Base-by-base conservation (phyloP, 2,329 filamentous ascomycete genomes). In the Coniochaeta pulveracea region DNA sequence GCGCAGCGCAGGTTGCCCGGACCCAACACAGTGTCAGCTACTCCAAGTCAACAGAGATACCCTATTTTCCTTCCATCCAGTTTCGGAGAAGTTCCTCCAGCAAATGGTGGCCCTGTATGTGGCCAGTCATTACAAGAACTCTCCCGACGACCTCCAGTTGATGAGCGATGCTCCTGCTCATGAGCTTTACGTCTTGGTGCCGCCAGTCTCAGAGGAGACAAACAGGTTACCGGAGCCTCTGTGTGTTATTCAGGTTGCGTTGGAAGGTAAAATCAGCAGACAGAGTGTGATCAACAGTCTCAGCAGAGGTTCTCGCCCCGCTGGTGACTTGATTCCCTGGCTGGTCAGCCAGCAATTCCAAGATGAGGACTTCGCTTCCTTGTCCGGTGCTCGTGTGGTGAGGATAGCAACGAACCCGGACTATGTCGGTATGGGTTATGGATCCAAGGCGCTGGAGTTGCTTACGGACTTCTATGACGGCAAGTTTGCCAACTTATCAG, bases 41-140 rank as follows among this genome's bases (percentile, higher is more conserved):
- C 72, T 96, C 37, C 80, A 86, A 46, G 86, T 98, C 47, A 98
- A 96, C 61, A 81, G 91, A 36, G 91, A 98, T 59, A 96, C 89
- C 7, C 72, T 98, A 10, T 98, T 98, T 63, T 96, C 89, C 10
- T 98, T 93, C 65, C 91, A 98, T 49, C 85, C 88, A 3, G 85
- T 96, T 14, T 93, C 91, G 3, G 91, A 98, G 55, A 91, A 88
- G 51, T 96, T 98, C 60, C 62, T 98, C 35, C 91, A 98, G 54
- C 86, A 94, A 48, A 95, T 98, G 85, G 89, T 98, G 59, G 86
- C 88, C 1, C 72, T 98, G 3, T 98, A 96, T 47, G 93, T 98
- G 18, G 86, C 91, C 18, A 93, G 85, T 35, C 47, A 49, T 57
- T 94, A 95, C 66, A 95, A 95, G 58, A 96, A 96, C 58, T 85